Evolutionary conservation across 495 filamentous ascomycete species (phyloP), one percentile per base, ranked within the genome.

Genomic region (Hypoxylon subgilvum): DNA sequence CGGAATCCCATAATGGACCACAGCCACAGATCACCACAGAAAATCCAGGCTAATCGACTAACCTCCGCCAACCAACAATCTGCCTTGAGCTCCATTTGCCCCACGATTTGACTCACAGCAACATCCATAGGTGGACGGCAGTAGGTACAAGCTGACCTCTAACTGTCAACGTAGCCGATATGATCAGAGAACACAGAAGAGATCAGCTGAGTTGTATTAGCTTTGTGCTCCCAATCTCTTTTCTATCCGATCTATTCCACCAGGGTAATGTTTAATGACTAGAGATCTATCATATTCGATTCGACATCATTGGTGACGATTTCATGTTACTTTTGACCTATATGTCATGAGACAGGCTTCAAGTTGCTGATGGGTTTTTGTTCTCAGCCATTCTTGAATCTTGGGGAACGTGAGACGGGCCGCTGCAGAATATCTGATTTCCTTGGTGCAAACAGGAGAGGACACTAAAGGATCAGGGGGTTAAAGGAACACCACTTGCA

Each of bases 1-100:
- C 52, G 58, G 52, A 41, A 47, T 22, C 14, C 13, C 43, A 17
- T 40, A 52, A 18, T 31, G 47, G 18, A 48, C 27, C 13, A 4
- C 40, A 63, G 59, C 59, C 59, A 57, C 59, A 44, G 6, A 19
- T 50, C 17, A 34, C 35, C 59, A 57, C 59, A 44, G 6, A 19
- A 43, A 14, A 34, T 28, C 6, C 31, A 43, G 19, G 14, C 4
- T 28, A 25, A 10, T 22, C 25, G 14, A 52, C 10, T n/a, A n/a
- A n/a, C 27, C 27, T 10, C 10, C 31, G 3, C 31, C 31, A 34
- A 34, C n/a, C 31, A 30, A n/a, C n/a, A 56, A 57, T 57, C 59
- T 57, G 59, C 52, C 59, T 63, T 52, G 52, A 32, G 16, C n/a
- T 25, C 48, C 6, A 44, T 63, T 57, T 52, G 41, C 47, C 59